Evolutionary conservation across 495 filamentous ascomycete species (phyloP), one percentile per base, ranked within the genome.

Genomic region (Neurospora cerealis): DNA sequence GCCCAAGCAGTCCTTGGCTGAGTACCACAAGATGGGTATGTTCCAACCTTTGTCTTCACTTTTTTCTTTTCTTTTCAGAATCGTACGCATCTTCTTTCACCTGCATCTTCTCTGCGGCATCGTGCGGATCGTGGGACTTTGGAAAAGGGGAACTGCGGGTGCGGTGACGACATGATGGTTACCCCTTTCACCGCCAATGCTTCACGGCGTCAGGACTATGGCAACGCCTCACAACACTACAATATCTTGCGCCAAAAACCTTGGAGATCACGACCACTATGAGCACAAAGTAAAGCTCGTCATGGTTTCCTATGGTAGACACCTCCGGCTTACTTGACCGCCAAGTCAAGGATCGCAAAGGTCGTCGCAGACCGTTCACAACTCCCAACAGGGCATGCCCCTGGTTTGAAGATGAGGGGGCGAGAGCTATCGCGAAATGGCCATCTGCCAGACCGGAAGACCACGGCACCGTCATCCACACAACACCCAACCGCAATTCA

Each of bases 1-100:
- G 88, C 85, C 85, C 74, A 97, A 97, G 90, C 97, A 98, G 88
- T 95, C 93, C 74, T 87, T 99, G 76, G 91, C 93, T 72, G 93
- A 97, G 83, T 97, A 97, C 83, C 84, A 92, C 74, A 84, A 97
- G 78, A 90, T 99, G 82, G 96, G 96, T 98, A 85, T 80, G 93
- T 88, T 70, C 37, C 40, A 42, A 39, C 69, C 48, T 70, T 72
- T 69, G 54, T 66, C 28, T 37, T 72, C 21, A 72, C 21, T 72
- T 72, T 74, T 74, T 75, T 42, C 73, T 42, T 71, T 40, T 40
- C 36, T 60, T 60, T 41, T 37, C 15, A 36, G 28, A 13, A 70
- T 37, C n/a, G 15, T 36, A 11, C 6, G 21, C 39, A 34, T 62
- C 40, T 69, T 66, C 13, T 38, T 73, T 71, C 10, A n/a, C 11